phyloP scores from a whole-genome alignment of 179 eudicot genomes.

The Vitellaria paradoxa region DNA sequence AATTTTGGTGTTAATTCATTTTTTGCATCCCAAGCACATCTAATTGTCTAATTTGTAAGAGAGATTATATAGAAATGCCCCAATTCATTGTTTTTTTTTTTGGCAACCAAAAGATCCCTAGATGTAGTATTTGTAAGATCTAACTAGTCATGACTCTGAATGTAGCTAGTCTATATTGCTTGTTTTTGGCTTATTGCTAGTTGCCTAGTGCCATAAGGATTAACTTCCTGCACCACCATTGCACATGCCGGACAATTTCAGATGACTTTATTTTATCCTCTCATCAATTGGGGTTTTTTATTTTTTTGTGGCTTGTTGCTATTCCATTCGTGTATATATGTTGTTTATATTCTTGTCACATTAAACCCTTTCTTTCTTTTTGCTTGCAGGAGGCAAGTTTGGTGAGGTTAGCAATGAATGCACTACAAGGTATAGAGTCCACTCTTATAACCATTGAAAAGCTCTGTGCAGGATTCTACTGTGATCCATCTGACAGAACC shows the following conservation, averaged over 20 bases:
- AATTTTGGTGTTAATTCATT: neutral
- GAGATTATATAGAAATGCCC: neutral
- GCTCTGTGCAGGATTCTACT: slow-evolving; percentile 49
- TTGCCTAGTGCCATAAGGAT: neutral
- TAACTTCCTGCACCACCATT: neutral
- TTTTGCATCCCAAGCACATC: neutral
- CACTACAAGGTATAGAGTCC: slow-evolving; percentile 81
- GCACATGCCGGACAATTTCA: neutral
- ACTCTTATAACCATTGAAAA: slow-evolving; percentile 65
- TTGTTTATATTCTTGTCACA: neutral
- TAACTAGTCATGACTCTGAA: neutral
- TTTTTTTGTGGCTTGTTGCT: neutral
- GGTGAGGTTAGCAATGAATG: slow-evolving; percentile 80
- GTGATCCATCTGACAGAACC: slow-evolving; percentile 81
- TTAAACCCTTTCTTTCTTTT: neutral
- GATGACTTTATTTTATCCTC: neutral
- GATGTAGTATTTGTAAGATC: neutral
- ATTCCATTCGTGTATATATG: neutral
- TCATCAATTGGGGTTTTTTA: neutral
- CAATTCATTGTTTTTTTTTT: too few species aligned
- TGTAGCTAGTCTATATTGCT: neutral
- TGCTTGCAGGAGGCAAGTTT: slow-evolving; percentile 72
- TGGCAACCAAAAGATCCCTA: neutral
- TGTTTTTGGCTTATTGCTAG: too few species aligned
- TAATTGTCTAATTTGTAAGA: neutral